These are phyloP conservation scores for Tympanopsis confertula DNA, from an alignment of 2,329 filamentous ascomycete genomes.

Conservation along the genomic window DNA sequence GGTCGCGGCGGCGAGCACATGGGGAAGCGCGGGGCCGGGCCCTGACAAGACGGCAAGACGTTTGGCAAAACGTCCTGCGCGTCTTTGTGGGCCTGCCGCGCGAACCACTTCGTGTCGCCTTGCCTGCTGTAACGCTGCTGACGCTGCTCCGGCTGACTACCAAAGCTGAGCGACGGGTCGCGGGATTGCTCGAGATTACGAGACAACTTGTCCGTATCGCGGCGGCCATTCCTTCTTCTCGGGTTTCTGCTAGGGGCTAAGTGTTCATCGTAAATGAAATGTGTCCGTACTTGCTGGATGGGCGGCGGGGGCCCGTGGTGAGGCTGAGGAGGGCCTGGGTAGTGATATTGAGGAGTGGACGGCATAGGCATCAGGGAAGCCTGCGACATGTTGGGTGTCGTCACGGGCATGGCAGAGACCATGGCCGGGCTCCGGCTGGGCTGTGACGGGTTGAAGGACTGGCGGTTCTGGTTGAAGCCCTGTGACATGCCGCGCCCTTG, in stretches of 20 bases:
- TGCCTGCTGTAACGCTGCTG: constrained; percentile 8
- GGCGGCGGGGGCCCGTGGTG: constrained; percentile 42
- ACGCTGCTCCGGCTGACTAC: too few species aligned
- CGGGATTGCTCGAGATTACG: constrained; percentile 24
- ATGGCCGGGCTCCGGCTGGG: constrained; percentile 27
- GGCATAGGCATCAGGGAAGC: constrained; percentile 57
- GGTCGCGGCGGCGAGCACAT: constrained; percentile 12
- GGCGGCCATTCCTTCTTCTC: constrained; percentile 33
- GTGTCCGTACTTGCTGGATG: constrained; percentile 49
- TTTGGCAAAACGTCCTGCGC: too few species aligned
- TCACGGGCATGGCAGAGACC: constrained; percentile 48
- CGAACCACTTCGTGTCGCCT: too few species aligned
- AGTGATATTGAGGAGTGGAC: constrained; percentile 50
- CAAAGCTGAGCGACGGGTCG: constrained; percentile 21
- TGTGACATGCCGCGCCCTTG: constrained; percentile 4
- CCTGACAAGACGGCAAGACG: constrained; percentile 8
- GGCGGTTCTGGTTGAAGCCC: not conserved
- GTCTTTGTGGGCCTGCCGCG: too few species aligned
- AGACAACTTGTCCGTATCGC: constrained; percentile 33
- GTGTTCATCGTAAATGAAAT: constrained; percentile 23
- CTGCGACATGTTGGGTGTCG: constrained; percentile 58
- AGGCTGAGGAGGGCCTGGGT: constrained; percentile 44
- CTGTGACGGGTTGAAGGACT: not conserved
- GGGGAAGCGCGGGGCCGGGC: constrained; percentile 7
- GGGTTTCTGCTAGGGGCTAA: constrained; percentile 24